phyloP scores from a whole-genome alignment of 352 stramenopile genomes.

The Phytophthora hibernalis region DNA sequence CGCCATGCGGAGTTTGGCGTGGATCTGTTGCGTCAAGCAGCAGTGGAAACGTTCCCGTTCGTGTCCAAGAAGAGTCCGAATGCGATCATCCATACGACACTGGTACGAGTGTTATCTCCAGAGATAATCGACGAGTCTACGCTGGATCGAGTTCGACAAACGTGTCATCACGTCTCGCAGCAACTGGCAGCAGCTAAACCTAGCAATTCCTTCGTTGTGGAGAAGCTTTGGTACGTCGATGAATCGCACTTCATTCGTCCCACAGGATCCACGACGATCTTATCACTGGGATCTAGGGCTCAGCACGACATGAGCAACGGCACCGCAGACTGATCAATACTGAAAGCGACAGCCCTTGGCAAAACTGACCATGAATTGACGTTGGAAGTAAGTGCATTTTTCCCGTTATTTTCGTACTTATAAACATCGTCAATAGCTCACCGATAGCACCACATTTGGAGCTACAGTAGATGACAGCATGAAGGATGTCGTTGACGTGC shows the following conservation, averaged over 20 bases:
- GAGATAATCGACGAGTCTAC: constrained; percentile 37
- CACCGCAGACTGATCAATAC: no score
- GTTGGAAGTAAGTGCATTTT: no score
- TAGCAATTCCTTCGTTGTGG: constrained; percentile 34
- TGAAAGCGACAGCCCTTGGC: no score
- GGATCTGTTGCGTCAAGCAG: constrained; percentile 50
- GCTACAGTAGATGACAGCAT: constrained; percentile 53
- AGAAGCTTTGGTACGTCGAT: constrained; percentile 65
- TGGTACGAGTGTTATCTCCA: constrained; percentile 56
- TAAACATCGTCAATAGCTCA: neutral
- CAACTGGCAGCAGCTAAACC: constrained; percentile 22
- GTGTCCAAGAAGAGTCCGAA: constrained; percentile 32
- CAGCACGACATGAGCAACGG: no score
- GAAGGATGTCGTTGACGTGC: constrained; percentile 33
- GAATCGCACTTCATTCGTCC: constrained; percentile 67
- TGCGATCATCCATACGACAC: constrained; percentile 66
- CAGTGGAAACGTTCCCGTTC: constrained; percentile 50
- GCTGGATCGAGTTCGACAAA: constrained; percentile 37
- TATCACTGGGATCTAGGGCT: constrained; percentile 12
- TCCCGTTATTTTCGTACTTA: no score
- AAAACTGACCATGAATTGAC: no score
- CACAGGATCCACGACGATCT: constrained; percentile 41
- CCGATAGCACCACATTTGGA: no score
- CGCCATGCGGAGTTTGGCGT: constrained; percentile 51
- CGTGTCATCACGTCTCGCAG: constrained; percentile 51